These are phyloP conservation scores for Pseudozyma tsukubaensis DNA, from an alignment of 1,284 basidiomycete genomes.

Conservation along the genomic window DNA sequence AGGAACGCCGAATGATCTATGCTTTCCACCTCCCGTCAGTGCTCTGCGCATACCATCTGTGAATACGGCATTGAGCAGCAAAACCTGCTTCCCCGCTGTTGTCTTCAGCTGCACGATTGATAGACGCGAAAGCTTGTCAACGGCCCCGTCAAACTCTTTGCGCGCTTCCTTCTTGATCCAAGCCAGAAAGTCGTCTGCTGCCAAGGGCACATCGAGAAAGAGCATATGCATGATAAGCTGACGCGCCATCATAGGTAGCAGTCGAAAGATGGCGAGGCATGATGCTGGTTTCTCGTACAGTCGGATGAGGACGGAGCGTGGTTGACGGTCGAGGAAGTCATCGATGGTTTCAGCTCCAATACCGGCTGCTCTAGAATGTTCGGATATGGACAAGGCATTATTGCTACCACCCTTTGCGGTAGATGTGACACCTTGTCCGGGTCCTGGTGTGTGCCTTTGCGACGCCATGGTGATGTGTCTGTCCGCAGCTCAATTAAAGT, in stretches of 20 bases:
- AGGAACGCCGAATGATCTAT: conserved; percentile 89
- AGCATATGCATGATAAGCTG: conserved; percentile 91
- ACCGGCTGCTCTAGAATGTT: conserved; percentile 42
- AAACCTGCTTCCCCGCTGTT: conserved; percentile 20
- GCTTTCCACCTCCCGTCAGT: conserved; percentile 77
- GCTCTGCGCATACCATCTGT: conserved; percentile 68
- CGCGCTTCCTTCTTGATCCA: conserved; percentile 80
- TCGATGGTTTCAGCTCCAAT: conserved; percentile 68
- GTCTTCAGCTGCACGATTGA: conserved; percentile 51
- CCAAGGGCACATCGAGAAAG: conserved; percentile 86
- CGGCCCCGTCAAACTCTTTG: conserved; percentile 58
- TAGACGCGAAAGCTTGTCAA: conserved; percentile 46
- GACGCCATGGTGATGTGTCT: conserved; percentile 13
- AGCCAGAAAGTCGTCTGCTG: conserved; percentile 78
- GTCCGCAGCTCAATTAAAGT: not conserved
- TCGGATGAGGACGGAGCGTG: conserved; percentile 82
- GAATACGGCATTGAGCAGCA: conserved; percentile 70
- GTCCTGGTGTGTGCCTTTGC: conserved; percentile 33
- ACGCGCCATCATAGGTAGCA: conserved; percentile 85
- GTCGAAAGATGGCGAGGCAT: conserved; percentile 91
- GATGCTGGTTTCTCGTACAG: conserved; percentile 90
- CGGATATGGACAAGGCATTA: conserved; percentile 33
- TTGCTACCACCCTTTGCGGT: conserved; percentile 28
- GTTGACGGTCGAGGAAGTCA: conserved; percentile 85
- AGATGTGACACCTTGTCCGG: conserved; percentile 37